A percentile compares a stretch with the other conserved stretches of the same genome.
These are phyloP conservation scores for Suillus luteus DNA, from an alignment of 768 basidiomycete species.

Conservation along the genomic window DNA sequence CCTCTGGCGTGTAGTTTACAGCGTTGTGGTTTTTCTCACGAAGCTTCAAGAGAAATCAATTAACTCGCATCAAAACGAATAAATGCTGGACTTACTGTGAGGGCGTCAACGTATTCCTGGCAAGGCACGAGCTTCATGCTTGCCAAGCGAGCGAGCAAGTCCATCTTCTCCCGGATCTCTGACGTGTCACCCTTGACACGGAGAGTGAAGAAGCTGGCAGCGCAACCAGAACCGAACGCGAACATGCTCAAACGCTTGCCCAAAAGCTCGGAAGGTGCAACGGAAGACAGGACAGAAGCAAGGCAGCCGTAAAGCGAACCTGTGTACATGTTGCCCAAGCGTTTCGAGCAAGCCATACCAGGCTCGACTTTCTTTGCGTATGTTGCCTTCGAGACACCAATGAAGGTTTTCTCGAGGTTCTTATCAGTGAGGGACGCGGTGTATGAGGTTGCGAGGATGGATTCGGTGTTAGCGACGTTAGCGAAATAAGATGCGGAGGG, in stretches of 20 bases:
- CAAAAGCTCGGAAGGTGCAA: constrained; percentile 66
- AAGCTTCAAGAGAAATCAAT: constrained; percentile 51
- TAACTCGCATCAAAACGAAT: neutral
- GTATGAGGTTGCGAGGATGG: constrained; percentile 65
- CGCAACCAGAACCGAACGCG: constrained; percentile 95
- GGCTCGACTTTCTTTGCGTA: constrained; percentile 80
- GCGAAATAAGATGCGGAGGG: constrained; percentile 71
- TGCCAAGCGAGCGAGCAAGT: constrained; percentile 75
- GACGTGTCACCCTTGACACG: constrained; percentile 86
- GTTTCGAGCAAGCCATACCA: constrained; percentile 82
- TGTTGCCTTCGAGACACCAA: constrained; percentile 70
- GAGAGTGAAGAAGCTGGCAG: constrained; percentile 91
- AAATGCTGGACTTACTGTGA: constrained; percentile 50
- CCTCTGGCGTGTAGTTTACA: constrained; percentile 79
- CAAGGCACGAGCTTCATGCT: constrained; percentile 90
- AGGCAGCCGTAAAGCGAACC: constrained; percentile 94
- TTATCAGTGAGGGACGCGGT: constrained; percentile 89
- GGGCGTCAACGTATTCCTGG: constrained; percentile 87
- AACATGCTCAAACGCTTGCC: constrained; percentile 92
- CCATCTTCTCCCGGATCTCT: constrained; percentile 78
- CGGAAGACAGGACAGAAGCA: constrained; percentile 77
- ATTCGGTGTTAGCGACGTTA: constrained; percentile 69
- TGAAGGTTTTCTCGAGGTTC: constrained; percentile 92
- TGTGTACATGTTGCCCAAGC: constrained; percentile 99
- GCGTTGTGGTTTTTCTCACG: constrained; percentile 98